Evolutionary conservation across 2,329 filamentous ascomycete genomes (phyloP).

Genomic region (Alternaria burnsii): DNA sequence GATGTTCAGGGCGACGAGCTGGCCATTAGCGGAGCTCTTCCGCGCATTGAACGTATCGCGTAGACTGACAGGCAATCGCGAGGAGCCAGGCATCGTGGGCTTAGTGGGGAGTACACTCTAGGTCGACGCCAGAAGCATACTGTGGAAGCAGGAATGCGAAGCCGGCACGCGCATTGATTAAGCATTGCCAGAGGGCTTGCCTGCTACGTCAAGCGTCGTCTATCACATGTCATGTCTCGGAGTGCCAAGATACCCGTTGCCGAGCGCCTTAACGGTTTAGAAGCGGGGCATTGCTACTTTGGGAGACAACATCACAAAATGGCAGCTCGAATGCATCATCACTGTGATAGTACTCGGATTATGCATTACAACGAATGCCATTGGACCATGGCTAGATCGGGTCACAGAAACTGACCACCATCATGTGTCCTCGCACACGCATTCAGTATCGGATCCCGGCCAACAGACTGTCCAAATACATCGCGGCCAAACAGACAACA

Average conservation of each 20-base stretch:
- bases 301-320: neutral
- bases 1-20: slow-evolving; percentile 67
- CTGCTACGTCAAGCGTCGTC: slow-evolving; percentile 9
- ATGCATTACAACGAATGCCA: neutral
- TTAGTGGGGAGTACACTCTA: neutral
- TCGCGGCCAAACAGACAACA: neutral
- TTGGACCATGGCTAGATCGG: neutral
- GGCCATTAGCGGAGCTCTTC: slow-evolving; percentile 63
- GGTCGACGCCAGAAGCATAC: neutral
- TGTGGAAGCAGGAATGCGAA: slow-evolving; percentile 4
- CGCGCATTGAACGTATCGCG: slow-evolving; percentile 72
- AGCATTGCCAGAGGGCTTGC: slow-evolving; percentile 10
- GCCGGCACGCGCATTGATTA: slow-evolving; percentile 5
- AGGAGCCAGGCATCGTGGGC: slow-evolving; percentile 62
- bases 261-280: neutral
- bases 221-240: slow-evolving; percentile 7
- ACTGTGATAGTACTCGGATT: neutral
- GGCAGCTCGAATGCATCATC: neutral
- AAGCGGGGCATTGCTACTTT: neutral
- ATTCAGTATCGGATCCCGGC: neutral
- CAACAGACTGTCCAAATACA: no score
- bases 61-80: slow-evolving; percentile 75
- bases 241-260: slow-evolving; percentile 10
- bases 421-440: neutral
- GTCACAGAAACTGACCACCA: neutral